Base-by-base conservation (phyloP, 306 rosid genomes). In the Mimosa bimucronata region DNA sequence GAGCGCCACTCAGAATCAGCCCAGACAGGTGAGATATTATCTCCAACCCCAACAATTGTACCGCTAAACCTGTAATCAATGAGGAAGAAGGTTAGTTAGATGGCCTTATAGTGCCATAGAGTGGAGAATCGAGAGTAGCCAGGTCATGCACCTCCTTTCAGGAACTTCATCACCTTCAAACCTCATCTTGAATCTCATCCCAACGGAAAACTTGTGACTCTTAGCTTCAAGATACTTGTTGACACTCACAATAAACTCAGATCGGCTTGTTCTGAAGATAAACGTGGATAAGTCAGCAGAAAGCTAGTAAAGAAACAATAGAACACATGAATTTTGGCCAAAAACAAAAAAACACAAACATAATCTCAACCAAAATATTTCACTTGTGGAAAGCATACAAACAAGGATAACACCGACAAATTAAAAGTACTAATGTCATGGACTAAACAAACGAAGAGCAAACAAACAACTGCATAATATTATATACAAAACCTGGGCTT, bases 131-230 rank as follows among this genome's bases (percentile, higher is more conserved):
- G 25, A 87, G 65, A 41, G 26, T 13, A 75, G 75, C 8, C 83
- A 76, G 79, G 28, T 61, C 31, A 38, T 15, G 60, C 86, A 94
- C 98, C 98, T 94, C 88, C 98, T 91, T 84, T 94, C 97, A 79
- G 98, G 98, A 71, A 92, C 97, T 82, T 94, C 98, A 85, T 94
- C 98, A 6, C 97, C 98, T 90, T 94, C 98, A 52, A 94, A 94
- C 82, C 98, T 91, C 98, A 94, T 94, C 84, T 89, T 92, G 85
- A 94, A 94, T 88, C 98, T 91, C 98, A 92, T 94, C 64, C 98
- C 98, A 79, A 94, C 97, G 60, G 97, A 92, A 21, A 94, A 97
- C 78, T 91, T 92, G 75, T 91, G 95, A 88, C 79, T 91, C 83
- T 66, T 85, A 77, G 98, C 97, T 88, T 94, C 98, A 78, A 94